A percentile compares a stretch with the other conserved stretches of the same genome.
phyloP scores from a whole-genome alignment of 805 yeast species.

The Candida montana region DNA sequence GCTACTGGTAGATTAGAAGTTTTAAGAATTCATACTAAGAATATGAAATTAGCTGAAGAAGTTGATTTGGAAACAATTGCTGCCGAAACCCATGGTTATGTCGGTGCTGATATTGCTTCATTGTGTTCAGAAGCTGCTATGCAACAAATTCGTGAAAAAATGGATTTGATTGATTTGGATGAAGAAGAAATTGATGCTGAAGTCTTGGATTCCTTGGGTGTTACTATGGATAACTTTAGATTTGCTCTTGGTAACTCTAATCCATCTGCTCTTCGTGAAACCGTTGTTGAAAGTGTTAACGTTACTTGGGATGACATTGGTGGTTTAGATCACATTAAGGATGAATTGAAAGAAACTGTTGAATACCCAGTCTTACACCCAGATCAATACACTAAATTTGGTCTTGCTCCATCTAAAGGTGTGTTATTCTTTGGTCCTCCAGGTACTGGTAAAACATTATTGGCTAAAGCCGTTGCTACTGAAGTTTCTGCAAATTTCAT shows the following conservation, averaged over 20 bases:
- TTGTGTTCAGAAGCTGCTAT: slow-evolving; percentile 99
- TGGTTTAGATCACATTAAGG: slow-evolving; percentile 93
- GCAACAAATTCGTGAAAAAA: slow-evolving; percentile 99
- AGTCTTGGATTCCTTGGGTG: slow-evolving; percentile 91
- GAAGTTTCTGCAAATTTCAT: slow-evolving; percentile 98
- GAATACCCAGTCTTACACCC: slow-evolving; percentile 99
- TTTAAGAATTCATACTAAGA: slow-evolving; percentile 94
- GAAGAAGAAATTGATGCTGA: slow-evolving; percentile 98
- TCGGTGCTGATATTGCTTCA: slow-evolving; percentile 98
- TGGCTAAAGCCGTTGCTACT: slow-evolving; percentile 99
- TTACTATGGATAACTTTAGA: slow-evolving; percentile 97
- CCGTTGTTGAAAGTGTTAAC: slow-evolving; percentile 97
- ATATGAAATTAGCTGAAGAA: slow-evolving; percentile 93
- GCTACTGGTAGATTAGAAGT: slow-evolving; percentile 98
- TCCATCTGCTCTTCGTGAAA: slow-evolving; percentile 98
- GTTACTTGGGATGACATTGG: slow-evolving; percentile 99
- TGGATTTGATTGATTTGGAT: slow-evolving; percentile 94
- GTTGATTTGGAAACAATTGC: slow-evolving; percentile 96
- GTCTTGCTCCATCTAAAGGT: slow-evolving; percentile 97
- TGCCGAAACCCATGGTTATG: slow-evolving; percentile 97
- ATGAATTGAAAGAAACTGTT: slow-evolving; percentile 96
- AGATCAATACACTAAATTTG: slow-evolving; percentile 97
- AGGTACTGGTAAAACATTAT: slow-evolving; percentile 98
- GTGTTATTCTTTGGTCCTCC: slow-evolving; percentile 99
- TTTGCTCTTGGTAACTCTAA: slow-evolving; percentile 97